Percentiles rank a stretch among this genome's conserved stretches.
phyloP scores from a whole-genome alignment of 345 rosid genomes.

The Moricandia arvensis region DNA sequence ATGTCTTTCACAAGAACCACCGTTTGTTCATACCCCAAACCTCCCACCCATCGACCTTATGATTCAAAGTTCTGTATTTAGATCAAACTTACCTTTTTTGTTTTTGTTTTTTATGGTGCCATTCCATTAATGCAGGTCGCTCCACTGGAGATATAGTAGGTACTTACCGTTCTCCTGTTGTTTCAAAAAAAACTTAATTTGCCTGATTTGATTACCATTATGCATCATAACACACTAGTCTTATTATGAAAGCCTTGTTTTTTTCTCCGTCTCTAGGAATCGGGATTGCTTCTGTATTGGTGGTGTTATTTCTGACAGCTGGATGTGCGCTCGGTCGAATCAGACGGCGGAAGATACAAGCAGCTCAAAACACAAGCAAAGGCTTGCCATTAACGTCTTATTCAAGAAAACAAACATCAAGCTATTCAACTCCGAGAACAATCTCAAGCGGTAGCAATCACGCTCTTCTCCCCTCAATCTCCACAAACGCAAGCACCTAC shows the following conservation, averaged over 20 bases:
- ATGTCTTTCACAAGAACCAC: not conserved
- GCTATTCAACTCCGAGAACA: constrained; percentile 39
- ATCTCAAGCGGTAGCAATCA: constrained; percentile 49
- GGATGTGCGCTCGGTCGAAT: constrained; percentile 13
- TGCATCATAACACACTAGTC: not conserved
- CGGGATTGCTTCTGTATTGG: constrained; percentile 31
- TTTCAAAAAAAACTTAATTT: not conserved
- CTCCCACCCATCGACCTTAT: not conserved
- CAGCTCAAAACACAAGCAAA: constrained; percentile 38
- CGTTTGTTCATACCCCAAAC: not conserved
- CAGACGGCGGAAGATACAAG: constrained; percentile 37
- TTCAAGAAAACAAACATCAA: constrained; percentile 46
- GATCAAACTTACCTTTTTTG: not conserved
- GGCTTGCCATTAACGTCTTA: constrained; percentile 41
- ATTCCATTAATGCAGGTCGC: not conserved
- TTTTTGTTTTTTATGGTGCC: not conserved
- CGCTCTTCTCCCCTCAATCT: constrained; percentile 44
- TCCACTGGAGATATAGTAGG: not conserved
- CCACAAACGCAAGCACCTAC: constrained; percentile 55
- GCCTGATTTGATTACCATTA: not conserved
- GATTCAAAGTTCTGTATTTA: not conserved
- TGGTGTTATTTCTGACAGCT: constrained; percentile 16
- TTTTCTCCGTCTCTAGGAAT: constrained; percentile 38
- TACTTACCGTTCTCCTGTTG: not conserved
- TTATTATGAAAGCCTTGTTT: not conserved